Evolutionary conservation across 1,284 basidiomycete genomes (phyloP), one percentile per base, ranked within the genome.

Genomic region (Hypsizygus ulmarius): DNA sequence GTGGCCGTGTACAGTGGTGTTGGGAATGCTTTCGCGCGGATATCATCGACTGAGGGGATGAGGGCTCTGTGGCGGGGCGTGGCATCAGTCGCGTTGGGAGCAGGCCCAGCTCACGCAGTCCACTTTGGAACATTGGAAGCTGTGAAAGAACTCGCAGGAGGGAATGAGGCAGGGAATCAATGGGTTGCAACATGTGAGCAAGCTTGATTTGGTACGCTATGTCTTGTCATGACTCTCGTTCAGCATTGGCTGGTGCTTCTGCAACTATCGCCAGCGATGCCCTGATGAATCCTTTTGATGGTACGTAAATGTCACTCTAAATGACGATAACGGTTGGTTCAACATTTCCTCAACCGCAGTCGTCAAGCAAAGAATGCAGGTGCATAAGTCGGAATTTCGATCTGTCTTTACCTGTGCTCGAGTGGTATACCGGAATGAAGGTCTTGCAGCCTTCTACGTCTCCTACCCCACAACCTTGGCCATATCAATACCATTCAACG

Each of bases 281-380:
- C 6, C 76, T 99, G 51, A 99, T 99, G 97, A 99, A 99, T 69
- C 97, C 97, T 3, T 99, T 99, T 65, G 97, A 99, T 71, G 94
- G 94, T 96, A 66, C 65, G 83, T 68, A 38, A 2, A n/a, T n/a
- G 15, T 19, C 30, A 33, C 4, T 16, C 11, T 15, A 3, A n/a
- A n/a, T 35, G 5, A 40, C 30, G 5, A 14, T 14, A 21, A 39
- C 32, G 5, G 21, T 16, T 36, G 29, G 4, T 30, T 15, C 48
- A 9, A 28, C 14, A 27, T 27, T 43, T 32, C 10, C 15, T 29
- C 15, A 21, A 58, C 58, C 54, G 45, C 65, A 96, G 96, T 99
- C 56, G 93, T 99, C 74, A 99, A 99, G 73, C 96, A 99, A 75
- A 85, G 96, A 44, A 98, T 99, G 97, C 96, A 99, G 71, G 79